Conservation (phyloP, 768 basidiomycete species). For the Tricholoma saponaceum region DNA sequence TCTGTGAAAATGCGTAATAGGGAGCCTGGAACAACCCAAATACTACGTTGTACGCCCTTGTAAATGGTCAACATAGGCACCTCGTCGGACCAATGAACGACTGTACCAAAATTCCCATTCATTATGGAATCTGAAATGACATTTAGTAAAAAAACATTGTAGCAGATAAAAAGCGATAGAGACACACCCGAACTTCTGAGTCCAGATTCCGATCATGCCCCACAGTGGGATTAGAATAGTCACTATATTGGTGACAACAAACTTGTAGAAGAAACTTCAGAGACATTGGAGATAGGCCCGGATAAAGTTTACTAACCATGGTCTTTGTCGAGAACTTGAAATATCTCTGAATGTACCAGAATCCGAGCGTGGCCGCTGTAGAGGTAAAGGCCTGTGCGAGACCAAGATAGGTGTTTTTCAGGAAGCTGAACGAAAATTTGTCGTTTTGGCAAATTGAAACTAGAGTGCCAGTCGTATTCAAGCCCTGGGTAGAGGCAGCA, state of each 20-base stretch:
- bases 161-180: background rate
- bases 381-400: conserved; percentile 74
- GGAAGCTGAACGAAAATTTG: conserved; percentile 77
- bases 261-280: conserved; percentile 35
- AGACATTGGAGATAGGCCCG: background rate
- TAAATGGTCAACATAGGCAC: background rate
- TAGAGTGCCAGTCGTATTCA: conserved; percentile 77
- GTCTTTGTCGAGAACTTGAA: conserved; percentile 79
- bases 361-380: conserved; percentile 65
- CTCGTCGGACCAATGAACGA: background rate
- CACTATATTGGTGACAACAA: conserved; percentile 70
- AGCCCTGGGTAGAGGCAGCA: conserved; percentile 43
- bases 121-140: conserved; percentile 58
- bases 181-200: conserved; percentile 61
- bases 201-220: conserved; percentile 88
- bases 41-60: conserved; percentile 73
- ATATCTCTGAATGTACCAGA: conserved; percentile 80
- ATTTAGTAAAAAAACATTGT: background rate
- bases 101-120: conserved; percentile 82
- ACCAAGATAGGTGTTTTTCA: conserved; percentile 77
- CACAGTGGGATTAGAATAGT: conserved; percentile 78
- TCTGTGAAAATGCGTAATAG: conserved; percentile 83
- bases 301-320: conserved; percentile 48
- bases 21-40: conserved; percentile 84
- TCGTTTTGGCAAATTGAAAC: conserved; percentile 77